Base-by-base conservation (phyloP, 495 filamentous ascomycete genomes). In the Rusavskia elegans region DNA sequence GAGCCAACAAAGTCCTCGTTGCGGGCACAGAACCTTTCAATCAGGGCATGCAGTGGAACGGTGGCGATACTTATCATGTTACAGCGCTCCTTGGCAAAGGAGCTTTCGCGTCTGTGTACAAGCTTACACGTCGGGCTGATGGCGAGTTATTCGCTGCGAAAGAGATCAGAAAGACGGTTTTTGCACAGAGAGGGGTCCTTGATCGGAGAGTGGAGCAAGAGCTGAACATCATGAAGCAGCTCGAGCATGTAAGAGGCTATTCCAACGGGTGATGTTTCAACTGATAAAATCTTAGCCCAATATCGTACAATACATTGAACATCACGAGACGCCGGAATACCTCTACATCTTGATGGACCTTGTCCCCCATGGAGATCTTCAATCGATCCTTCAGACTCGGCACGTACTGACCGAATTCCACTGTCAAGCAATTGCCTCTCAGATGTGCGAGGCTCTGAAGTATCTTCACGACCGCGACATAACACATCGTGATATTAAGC, bases 321-420 rank as follows among this genome's bases (percentile, higher is more conserved):
- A 89, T 61, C 73, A 87, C 51, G 87, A 95, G 56, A 79, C 83
- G 63, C 73, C 79, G 5, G 68, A 80, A 23, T 78, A 87, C 60
- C 75, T 95, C 14, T 90, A 93, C 60, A 93, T 97, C 63, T 84
- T 95, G 63, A 96, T 98, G 93, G 92, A 98, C 59, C 94, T 76
- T 61, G 78, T 97, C n/a, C 75, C 77, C 23, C 75, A 76, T 30
- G 92, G 92, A 25, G 92, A 97, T 62, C 68, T 98, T n/a, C 82
- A 81, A 14, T 77, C 74, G 27, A 81, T 85, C 53, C 71, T 95
- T 21, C 63, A 70, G 19, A 67, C 71, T 1, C 76, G 76, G 1
- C 66, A 70, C 2, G 76, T 96, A 48, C 14, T 25, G 14, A 62
- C 70, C 0, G 93, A 98, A 62, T 62, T 66, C 6, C 73, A 81